Conservation (phyloP, 1,284 basidiomycete species). For the Agroathelia rolfsii region DNA sequence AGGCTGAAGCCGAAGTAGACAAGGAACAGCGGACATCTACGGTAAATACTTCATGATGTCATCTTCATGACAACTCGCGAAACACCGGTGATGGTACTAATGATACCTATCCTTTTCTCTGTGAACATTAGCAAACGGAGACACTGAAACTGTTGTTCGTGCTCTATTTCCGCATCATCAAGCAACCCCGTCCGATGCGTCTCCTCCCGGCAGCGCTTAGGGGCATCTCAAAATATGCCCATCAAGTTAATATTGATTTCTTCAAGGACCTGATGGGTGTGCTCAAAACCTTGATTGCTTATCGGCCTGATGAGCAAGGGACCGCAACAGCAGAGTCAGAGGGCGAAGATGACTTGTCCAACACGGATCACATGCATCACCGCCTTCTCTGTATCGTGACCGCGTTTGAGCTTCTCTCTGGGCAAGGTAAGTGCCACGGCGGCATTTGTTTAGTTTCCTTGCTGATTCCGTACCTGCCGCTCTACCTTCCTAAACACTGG, state of each 20-base stretch:
- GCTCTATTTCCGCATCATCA: slow-evolving; percentile 94
- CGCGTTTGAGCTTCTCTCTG: slow-evolving; percentile 91
- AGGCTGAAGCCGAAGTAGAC: slow-evolving; percentile 92
- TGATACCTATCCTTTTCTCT: slow-evolving; percentile 6
- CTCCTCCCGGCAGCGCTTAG: slow-evolving; percentile 84
- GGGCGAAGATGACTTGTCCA: slow-evolving; percentile 29
- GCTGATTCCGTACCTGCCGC: slow-evolving; percentile 7
- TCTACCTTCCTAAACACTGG: slow-evolving; percentile 10
- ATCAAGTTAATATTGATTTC: slow-evolving; percentile 97
- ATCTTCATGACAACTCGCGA: slow-evolving; percentile 3
- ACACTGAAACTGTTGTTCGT: slow-evolving; percentile 97
- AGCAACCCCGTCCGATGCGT: slow-evolving; percentile 74
- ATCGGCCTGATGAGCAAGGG: too few relatives aligned
- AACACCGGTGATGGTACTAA: slow-evolving; percentile 6
- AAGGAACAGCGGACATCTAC: slow-evolving; percentile 80
- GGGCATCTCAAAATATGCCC: slow-evolving; percentile 89
- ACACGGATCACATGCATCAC: slow-evolving; percentile 35
- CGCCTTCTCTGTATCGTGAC: slow-evolving; percentile 86
- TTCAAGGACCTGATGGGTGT: slow-evolving; percentile 92
- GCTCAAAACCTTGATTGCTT: slow-evolving; percentile 74
- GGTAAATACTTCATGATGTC: slow-evolving; percentile 43
- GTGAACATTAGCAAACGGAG: slow-evolving; percentile 78
- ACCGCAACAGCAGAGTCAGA: slow-evolving; percentile 33
- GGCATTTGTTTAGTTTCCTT: slow-evolving; percentile 5
- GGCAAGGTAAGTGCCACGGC: slow-evolving; percentile 64